Evolutionary conservation across 805 yeast species (phyloP).

Genomic region (Metschnikowia dekortorum): DNA sequence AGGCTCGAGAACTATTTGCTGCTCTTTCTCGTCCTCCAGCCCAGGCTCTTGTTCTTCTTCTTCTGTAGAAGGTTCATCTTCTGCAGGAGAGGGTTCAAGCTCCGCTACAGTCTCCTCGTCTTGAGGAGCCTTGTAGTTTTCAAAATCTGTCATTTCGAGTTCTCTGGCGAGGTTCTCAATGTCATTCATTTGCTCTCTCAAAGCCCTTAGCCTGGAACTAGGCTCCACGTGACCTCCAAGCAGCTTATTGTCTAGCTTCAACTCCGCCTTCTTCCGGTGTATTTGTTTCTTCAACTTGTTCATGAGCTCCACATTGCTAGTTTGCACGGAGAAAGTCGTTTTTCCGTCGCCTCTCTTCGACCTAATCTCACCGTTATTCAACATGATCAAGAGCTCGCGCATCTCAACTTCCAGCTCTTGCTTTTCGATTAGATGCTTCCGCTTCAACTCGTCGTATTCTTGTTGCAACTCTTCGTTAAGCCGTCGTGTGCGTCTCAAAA

Average conservation of each 20-base stretch:
- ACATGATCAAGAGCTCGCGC: conserved; percentile 63
- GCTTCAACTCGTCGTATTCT: conserved; percentile 61
- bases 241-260: conserved; percentile 40
- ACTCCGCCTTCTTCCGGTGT: conserved; percentile 44
- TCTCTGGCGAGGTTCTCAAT: conserved; percentile 81
- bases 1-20: conserved; percentile 13
- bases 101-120: conserved; percentile 2
- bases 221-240: conserved; percentile 65
- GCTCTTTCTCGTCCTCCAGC: conserved; percentile 16
- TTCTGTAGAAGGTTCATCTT: not conserved
- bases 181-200: conserved; percentile 81
- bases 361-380: conserved; percentile 44
- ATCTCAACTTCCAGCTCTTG: conserved; percentile 74
- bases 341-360: conserved; percentile 31
- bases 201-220: conserved; percentile 63
- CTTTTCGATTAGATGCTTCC: conserved; percentile 57
- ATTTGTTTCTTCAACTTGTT: conserved; percentile 43
- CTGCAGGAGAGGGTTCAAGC: not conserved
- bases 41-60: conserved; percentile 4
- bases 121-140: conserved; percentile 27
- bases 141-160: conserved; percentile 81
- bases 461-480: conserved; percentile 54
- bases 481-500: conserved; percentile 56
- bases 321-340: conserved; percentile 33
- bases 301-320: conserved; percentile 34